phyloP scores from a whole-genome alignment of 371 early-diverging fungal genomes.

The Globomyces sp. region DNA sequence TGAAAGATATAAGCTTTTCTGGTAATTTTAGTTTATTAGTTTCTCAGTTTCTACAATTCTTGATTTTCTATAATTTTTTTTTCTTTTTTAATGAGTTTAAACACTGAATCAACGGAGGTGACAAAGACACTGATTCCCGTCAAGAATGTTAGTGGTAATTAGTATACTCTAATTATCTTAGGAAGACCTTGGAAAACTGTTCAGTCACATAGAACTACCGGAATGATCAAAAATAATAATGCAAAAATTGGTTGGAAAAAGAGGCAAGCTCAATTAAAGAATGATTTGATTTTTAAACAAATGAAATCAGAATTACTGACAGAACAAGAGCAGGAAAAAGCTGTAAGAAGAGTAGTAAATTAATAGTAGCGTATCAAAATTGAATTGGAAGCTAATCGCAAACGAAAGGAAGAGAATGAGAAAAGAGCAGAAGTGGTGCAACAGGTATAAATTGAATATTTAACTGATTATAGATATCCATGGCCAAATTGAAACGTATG shows the following conservation, averaged over 20 bases:
- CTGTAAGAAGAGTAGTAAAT: conserved; percentile 20
- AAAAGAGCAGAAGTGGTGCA: conserved; percentile 41
- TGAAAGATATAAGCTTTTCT: background rate
- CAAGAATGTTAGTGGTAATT: no score
- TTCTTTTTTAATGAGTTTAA: background rate
- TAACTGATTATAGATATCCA: conserved; percentile 31
- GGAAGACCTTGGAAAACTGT: conserved; percentile 10
- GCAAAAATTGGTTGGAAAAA: background rate
- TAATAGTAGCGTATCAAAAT: conserved; percentile 25
- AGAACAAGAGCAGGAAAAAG: conserved; percentile 26
- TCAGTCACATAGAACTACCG: background rate
- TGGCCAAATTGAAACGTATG: conserved; percentile 46
- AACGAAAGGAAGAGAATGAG: conserved; percentile 43
- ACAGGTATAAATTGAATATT: conserved; percentile 22
- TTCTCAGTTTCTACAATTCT: background rate
- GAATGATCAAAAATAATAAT: conserved; percentile 3
- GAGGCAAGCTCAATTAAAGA: conserved; percentile 17
- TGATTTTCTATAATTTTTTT: background rate
- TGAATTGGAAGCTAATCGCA: conserved; percentile 28
- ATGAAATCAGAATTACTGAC: conserved; percentile 40
- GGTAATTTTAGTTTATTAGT: background rate
- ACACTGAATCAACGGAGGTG: background rate
- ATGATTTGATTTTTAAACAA: conserved; percentile 36
- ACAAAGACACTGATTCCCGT: background rate
- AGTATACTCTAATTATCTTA: background rate